Conservation (phyloP, 176 grass and related monocot genomes). For the Oryza punctata region DNA sequence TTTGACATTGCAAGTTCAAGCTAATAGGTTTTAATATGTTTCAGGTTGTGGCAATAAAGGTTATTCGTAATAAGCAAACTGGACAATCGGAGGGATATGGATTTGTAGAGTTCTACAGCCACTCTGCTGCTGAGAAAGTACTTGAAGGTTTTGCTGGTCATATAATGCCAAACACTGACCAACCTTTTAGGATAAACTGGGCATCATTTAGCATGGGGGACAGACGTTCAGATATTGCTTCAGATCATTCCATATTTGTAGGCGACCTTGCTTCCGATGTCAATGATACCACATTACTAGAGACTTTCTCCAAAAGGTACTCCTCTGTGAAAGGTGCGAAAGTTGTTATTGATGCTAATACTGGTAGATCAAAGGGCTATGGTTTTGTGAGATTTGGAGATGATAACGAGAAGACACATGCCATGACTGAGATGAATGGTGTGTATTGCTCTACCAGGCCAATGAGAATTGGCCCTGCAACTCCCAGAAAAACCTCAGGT, state of each 20-base stretch:
- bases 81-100: slow-evolving; percentile 97
- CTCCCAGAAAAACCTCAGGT: slow-evolving; percentile 95
- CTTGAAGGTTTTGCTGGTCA: slow-evolving; percentile 81
- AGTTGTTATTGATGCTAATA: slow-evolving; percentile 97
- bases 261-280: slow-evolving; percentile 98
- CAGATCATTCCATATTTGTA: slow-evolving; percentile 94
- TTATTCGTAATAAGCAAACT: slow-evolving; percentile 88
- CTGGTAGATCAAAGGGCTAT: slow-evolving; percentile 94
- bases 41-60: slow-evolving; percentile 73
- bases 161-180: slow-evolving; percentile 97
- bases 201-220: slow-evolving; percentile 98
- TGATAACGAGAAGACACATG: slow-evolving; percentile 81
- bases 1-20: not conserved
- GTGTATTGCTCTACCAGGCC: slow-evolving; percentile 90
- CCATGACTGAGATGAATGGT: slow-evolving; percentile 95
- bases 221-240: slow-evolving; percentile 73
- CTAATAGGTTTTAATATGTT: slow-evolving; percentile 2
- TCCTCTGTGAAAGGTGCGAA: slow-evolving; percentile 96
- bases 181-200: slow-evolving; percentile 96
- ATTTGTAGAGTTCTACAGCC: slow-evolving; percentile 95
- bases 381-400: slow-evolving; percentile 97
- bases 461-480: slow-evolving; percentile 95
- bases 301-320: slow-evolving; percentile 86
- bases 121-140: slow-evolving; percentile 76
- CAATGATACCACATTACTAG: slow-evolving; percentile 71